Evolutionary conservation across 1,139 yeast species (phyloP), one percentile per base, ranked within the genome.

Genomic region (Geotrichum klebahnii): DNA sequence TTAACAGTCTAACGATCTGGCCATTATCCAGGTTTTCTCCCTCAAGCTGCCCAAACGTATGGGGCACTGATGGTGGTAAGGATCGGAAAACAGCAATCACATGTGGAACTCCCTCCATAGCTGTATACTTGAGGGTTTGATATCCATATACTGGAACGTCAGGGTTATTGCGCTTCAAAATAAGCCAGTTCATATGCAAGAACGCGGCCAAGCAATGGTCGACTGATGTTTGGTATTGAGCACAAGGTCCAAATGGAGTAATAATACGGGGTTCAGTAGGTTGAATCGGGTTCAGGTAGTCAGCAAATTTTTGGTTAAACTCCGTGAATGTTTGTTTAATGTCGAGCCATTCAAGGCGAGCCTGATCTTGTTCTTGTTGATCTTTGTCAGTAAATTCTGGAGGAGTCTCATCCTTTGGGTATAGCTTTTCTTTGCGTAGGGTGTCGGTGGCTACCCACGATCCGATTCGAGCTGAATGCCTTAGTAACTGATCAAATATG

Each of bases 81-180:
- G 47, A 17, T 8, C 47, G 34, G 16, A 44, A 6, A 20, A 28
- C 29, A 17, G 35, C 22, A n/a, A 36, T 28, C 41, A 37, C 23
- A 16, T 36, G 26, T 14, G 41, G 41, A 9, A 35, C 47, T 8
- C 42, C 42, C 3, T 44, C 42, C 33, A 26, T 19, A 5, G 47
- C 47, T 14, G 47, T 44, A 14, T 35, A 37, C 19, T 35, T 28
- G 14, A 44, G 29, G 5, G 47, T 26, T 16, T 35, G 24, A 29
- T 22, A 35, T 10, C 47, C 47, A 16, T 35, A 31, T 2, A 36
- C 47, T 8, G 47, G 47, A 10, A 44, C 47, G n/a, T 33, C 38
- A 17, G 47, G 47, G n/a, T 37, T 35, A 28, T 44, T 44, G 14
- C 47, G 26, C 5, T n/a, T 44, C 17, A 35, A 16, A 8, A 44